A percentile compares a stretch with the other conserved stretches of the same genome.
phyloP scores from a whole-genome alignment of 1,284 basidiomycete species.

The Tilletia caries region DNA sequence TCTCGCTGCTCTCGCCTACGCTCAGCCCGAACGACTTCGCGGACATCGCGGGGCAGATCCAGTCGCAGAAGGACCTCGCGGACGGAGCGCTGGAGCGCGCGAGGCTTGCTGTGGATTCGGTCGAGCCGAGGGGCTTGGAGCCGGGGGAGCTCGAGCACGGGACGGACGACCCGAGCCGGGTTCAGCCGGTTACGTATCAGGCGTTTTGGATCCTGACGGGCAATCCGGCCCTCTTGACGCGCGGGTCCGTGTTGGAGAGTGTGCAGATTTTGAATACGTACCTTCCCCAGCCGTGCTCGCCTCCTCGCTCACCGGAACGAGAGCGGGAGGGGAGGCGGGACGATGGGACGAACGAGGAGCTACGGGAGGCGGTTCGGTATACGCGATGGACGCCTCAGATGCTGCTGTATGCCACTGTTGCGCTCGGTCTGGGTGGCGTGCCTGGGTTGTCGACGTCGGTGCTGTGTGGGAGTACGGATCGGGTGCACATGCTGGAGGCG shows the following conservation, averaged over 20 bases:
- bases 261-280: background rate
- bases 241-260: background rate
- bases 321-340: too few species aligned
- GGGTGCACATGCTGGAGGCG: slow-evolving; percentile 43
- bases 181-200: slow-evolving; percentile 35
- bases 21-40: slow-evolving; percentile 43
- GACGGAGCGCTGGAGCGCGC: slow-evolving; percentile 11
- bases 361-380: slow-evolving; percentile 24
- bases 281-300: slow-evolving; percentile 16
- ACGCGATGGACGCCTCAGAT: slow-evolving; percentile 36
- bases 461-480: slow-evolving; percentile 37
- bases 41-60: slow-evolving; percentile 1
- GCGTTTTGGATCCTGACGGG: slow-evolving; percentile 51
- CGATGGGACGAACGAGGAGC: too few species aligned
- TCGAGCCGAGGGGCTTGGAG: background rate
- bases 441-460: slow-evolving; percentile 35
- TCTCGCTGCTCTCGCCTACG: slow-evolving; percentile 35
- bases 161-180: background rate
- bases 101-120: background rate
- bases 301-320: slow-evolving; percentile 17
- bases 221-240: slow-evolving; percentile 35
- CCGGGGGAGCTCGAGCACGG: background rate
- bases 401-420: slow-evolving; percentile 41
- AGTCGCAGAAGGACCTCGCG: background rate
- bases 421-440: slow-evolving; percentile 39